Percentiles rank a stretch among this genome's conserved stretches.
These are phyloP conservation scores for Microstegium vimineum DNA, from an alignment of 176 grass and related monocot genomes.

Conservation along the genomic window DNA sequence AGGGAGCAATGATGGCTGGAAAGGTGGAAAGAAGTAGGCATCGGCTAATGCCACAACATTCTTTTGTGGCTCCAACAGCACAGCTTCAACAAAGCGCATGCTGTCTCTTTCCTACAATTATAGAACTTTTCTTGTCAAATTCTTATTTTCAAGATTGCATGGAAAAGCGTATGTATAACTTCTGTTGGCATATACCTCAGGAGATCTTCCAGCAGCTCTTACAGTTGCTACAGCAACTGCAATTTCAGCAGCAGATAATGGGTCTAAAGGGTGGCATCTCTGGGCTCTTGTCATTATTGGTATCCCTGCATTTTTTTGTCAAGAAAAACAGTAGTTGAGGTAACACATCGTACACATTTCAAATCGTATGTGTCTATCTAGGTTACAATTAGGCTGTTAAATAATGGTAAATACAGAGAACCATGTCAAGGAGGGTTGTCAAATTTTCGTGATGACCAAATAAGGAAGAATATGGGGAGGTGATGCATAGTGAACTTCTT, in stretches of 20 bases:
- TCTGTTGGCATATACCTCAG: slow-evolving; percentile 60
- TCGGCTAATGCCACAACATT: slow-evolving; percentile 94
- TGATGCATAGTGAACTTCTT: neutral
- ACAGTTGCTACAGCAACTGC: slow-evolving; percentile 97
- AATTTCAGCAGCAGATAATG: slow-evolving; percentile 98
- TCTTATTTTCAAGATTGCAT: neutral
- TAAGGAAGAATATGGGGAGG: neutral
- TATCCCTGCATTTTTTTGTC: slow-evolving; percentile 68
- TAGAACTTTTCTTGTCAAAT: slow-evolving; percentile 8
- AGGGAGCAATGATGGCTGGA: slow-evolving; percentile 92
- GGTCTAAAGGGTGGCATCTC: slow-evolving; percentile 91
- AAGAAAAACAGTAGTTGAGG: slow-evolving; percentile 15
- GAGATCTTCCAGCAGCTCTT: slow-evolving; percentile 89
- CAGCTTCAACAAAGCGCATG: slow-evolving; percentile 98
- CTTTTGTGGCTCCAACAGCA: slow-evolving; percentile 95
- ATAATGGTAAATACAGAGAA: neutral
- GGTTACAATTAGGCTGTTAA: too few relatives aligned
- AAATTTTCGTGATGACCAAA: neutral
- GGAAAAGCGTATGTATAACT: neutral
- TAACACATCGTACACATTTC: neutral
- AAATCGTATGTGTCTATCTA: too few relatives aligned
- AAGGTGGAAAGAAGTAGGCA: slow-evolving; percentile 98
- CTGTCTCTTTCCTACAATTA: slow-evolving; percentile 74
- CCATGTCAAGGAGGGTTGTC: neutral
- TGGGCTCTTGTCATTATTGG: slow-evolving; percentile 94